phyloP scores from a whole-genome alignment of 208 protist genomes.

The Angomonas deanei region DNA sequence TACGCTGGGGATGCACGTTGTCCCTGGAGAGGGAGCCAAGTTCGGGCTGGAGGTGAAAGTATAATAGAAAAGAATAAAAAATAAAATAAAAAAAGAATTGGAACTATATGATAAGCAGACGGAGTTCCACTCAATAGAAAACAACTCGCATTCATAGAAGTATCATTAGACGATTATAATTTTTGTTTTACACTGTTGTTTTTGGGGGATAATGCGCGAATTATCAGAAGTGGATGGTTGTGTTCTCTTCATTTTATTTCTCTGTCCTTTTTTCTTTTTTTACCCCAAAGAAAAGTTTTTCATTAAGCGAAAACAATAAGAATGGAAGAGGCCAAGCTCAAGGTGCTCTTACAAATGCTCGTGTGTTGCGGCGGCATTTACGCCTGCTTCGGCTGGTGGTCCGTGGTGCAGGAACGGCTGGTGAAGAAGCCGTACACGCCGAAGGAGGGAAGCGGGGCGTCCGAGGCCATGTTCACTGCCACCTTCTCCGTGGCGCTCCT shows the following conservation, averaged over 20 bases:
- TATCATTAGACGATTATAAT: background rate
- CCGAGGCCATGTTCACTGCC: slow-evolving; percentile 17
- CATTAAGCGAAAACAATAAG: slow-evolving; percentile 3
- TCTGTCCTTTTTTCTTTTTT: slow-evolving; percentile 2
- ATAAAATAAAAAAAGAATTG: background rate
- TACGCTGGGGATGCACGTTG: slow-evolving; percentile 57
- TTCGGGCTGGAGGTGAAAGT: slow-evolving; percentile 70
- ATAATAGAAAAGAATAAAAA: slow-evolving; percentile 11
- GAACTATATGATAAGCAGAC: too few species aligned
- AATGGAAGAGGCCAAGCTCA: slow-evolving; percentile 5
- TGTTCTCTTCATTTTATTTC: slow-evolving; percentile 9
- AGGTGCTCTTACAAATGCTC: slow-evolving; percentile 41
- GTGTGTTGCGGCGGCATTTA: slow-evolving; percentile 71
- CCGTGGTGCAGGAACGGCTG: slow-evolving; percentile 76
- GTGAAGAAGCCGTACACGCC: slow-evolving; percentile 59
- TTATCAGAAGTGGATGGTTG: background rate
- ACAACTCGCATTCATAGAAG: slow-evolving; percentile 1
- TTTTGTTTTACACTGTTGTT: background rate
- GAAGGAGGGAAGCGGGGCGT: background rate
- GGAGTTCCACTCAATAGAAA: too few species aligned
- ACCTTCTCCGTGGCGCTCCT: slow-evolving; percentile 30
- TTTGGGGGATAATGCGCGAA: background rate
- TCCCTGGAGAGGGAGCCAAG: slow-evolving; percentile 32
- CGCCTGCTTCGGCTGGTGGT: slow-evolving; percentile 78
- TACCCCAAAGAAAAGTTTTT: background rate